These are phyloP conservation scores for Colletotrichum tamarilloi DNA, from an alignment of 2,329 filamentous ascomycete genomes.

Conservation along the genomic window DNA sequence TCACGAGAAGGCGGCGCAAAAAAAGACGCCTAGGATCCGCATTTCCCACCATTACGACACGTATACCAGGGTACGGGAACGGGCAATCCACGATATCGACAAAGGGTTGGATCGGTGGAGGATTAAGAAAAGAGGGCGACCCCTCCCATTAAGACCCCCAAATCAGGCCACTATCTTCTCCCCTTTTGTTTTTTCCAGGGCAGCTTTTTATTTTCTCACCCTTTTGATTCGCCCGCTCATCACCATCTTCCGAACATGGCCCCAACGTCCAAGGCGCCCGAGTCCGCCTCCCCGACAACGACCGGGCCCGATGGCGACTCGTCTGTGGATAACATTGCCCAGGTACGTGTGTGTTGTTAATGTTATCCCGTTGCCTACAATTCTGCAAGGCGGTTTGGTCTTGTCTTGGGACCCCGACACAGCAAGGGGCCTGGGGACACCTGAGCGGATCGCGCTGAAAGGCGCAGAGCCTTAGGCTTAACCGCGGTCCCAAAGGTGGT, in stretches of 20 bases:
- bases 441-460: slow-evolving; percentile 6
- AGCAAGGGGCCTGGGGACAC: slow-evolving; percentile 4
- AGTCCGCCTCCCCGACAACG: slow-evolving; percentile 34
- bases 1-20: slow-evolving; percentile 6
- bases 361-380: neutral
- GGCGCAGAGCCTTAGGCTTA: slow-evolving; percentile 17
- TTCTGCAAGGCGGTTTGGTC: slow-evolving; percentile 5
- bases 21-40: slow-evolving; percentile 11
- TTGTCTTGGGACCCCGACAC: slow-evolving; percentile 3
- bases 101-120: neutral
- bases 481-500: neutral
- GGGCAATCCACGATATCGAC: no score
- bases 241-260: slow-evolving; percentile 32
- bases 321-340: slow-evolving; percentile 34
- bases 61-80: neutral
- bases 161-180: slow-evolving; percentile 32
- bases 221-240: slow-evolving; percentile 25
- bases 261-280: slow-evolving; percentile 30
- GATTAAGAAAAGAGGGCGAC: slow-evolving; percentile 32
- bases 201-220: neutral
- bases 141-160: slow-evolving; percentile 28
- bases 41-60: slow-evolving; percentile 25
- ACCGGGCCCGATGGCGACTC: slow-evolving; percentile 31
- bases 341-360: slow-evolving; percentile 27
- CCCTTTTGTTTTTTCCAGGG: slow-evolving; percentile 11